Base-by-base conservation (phyloP, 2,329 filamentous ascomycete species). In the Alternaria gansuensis region DNA sequence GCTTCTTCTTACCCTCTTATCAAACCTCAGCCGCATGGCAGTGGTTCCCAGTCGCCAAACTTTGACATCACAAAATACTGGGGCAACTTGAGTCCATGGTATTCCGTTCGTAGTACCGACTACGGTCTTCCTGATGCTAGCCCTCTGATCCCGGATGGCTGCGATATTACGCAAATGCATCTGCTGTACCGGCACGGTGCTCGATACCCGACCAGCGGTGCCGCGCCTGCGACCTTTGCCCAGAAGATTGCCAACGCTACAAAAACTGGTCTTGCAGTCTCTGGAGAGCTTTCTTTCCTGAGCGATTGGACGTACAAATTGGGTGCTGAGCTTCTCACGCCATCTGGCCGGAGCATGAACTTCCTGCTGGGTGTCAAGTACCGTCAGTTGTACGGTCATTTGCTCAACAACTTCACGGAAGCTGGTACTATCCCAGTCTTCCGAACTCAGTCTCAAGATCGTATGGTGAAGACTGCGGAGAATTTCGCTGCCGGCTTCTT, bases 401-500 rank as follows among this genome's bases (percentile, higher is more conserved):
- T 81, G 11, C 75, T 82, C 40, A 81, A 81, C 60, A 81, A 81
- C 67, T 81, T 81, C 57, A 71, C 75, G n/a, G 70, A 60, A 39
- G 37, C 62, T 1, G 74, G 75, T 26, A 71, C 76, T 5, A 65
- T 81, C 43, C 78, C 79, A 21, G 77, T 81, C 14, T 79, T 75
- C 41, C 65, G 72, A 4, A 75, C 72, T 0, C 36, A 75, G 40
- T 68, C 64, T 23, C 68, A 75, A 39, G 71, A 75, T 29, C 72
- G 72, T 17, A 75, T 75, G 71, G 70, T 75, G 1, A 73, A 74
- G 59, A 73, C 72, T 3, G 71, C 70, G 1, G 62, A 72, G 51
- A 75, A 75, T 45, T 75, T 75, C 45, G 70, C 70, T 14, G 72
- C 72, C 11, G 72, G 71, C 1, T 75, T 75, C 54, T 74, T 75